These are phyloP conservation scores for Gentiana dahurica DNA, from an alignment of 257 asterid genomes.

Conservation along the genomic window DNA sequence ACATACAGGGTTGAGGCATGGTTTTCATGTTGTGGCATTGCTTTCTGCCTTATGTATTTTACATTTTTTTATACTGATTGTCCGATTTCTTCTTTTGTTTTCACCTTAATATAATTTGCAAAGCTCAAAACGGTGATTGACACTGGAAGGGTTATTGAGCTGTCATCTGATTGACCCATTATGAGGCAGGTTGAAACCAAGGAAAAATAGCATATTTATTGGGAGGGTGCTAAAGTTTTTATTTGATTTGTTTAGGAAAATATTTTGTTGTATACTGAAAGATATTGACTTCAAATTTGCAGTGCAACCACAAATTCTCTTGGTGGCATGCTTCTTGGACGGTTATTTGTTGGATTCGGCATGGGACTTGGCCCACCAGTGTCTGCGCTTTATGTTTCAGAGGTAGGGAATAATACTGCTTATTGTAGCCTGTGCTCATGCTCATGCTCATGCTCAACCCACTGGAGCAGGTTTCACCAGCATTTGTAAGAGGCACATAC, in stretches of 20 bases:
- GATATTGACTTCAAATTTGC: constrained; percentile 12
- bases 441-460: constrained; percentile 16
- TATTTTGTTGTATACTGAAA: constrained; percentile 5
- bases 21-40: too few relatives aligned
- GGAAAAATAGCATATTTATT: too few relatives aligned
- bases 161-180: too few relatives aligned
- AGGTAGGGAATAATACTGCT: constrained; percentile 31
- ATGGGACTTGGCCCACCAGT: constrained; percentile 98
- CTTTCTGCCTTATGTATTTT: too few relatives aligned
- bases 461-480: constrained; percentile 72
- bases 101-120: too few relatives aligned
- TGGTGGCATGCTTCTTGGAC: constrained; percentile 85
- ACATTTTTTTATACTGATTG: too few relatives aligned
- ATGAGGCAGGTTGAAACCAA: too few relatives aligned
- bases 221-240: too few relatives aligned
- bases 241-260: constrained; percentile 2
- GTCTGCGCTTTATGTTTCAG: constrained; percentile 87
- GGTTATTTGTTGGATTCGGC: constrained; percentile 80
- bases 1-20: too few relatives aligned
- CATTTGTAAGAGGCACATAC: constrained; percentile 84
- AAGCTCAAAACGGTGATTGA: too few relatives aligned
- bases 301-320: constrained; percentile 74
- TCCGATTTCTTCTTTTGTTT: too few relatives aligned
- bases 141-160: too few relatives aligned
- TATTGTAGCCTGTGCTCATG: not conserved